A percentile compares a stretch with the other conserved stretches of the same genome.
phyloP scores from a whole-genome alignment of 371 early-diverging fungal genomes.

The Zancudomyces culisetae region DNA sequence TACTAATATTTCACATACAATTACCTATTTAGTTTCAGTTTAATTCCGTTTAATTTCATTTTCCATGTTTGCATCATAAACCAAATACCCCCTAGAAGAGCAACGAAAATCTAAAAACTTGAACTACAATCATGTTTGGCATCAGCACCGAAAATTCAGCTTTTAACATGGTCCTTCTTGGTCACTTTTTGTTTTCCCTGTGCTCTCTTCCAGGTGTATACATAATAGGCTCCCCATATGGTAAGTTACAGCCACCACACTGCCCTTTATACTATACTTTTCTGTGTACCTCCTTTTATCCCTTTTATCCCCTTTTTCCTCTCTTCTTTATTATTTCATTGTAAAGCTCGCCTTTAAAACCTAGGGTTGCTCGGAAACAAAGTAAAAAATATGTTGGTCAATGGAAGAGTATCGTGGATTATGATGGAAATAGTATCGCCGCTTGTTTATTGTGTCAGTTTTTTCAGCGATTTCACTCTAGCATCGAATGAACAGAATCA shows the following conservation, averaged over 20 bases:
- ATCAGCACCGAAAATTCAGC: no score
- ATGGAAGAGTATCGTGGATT: slow-evolving; percentile 18
- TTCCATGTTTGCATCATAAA: no score
- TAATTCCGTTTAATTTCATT: no score
- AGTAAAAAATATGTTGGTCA: slow-evolving; percentile 5
- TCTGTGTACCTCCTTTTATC: no score
- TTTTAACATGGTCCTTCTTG: not conserved
- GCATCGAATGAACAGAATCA: not conserved
- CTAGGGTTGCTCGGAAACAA: slow-evolving; percentile 12
- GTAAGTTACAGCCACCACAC: not conserved
- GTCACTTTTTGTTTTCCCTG: not conserved
- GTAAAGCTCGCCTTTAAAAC: not conserved
- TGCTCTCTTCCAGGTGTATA: not conserved
- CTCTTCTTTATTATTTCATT: not conserved
- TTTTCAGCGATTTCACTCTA: not conserved
- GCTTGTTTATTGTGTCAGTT: not conserved
- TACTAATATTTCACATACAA: no score
- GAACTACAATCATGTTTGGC: no score
- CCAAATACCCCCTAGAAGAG: no score
- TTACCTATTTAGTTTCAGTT: no score
- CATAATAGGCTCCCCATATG: slow-evolving; percentile 17
- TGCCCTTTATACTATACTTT: no score
- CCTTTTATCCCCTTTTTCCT: not conserved
- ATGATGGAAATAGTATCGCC: slow-evolving; percentile 21
- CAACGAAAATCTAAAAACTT: no score